Evolutionary conservation across 2,329 filamentous ascomycete genomes (phyloP).

Genomic region (Lecanoromycetidae sp.): DNA sequence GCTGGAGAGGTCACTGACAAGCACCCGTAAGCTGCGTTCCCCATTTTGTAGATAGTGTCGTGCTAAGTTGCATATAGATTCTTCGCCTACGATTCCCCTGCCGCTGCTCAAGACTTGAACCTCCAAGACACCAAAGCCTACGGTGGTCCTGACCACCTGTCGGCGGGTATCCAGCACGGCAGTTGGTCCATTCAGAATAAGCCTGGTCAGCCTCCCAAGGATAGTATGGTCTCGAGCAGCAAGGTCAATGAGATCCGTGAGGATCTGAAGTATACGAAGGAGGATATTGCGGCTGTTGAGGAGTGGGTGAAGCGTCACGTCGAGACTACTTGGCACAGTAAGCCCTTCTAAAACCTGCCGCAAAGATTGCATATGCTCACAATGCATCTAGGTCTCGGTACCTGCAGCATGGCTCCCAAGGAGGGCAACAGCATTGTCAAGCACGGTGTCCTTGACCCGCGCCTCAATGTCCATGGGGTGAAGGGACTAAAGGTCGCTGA

Average conservation of each 20-base stretch:
- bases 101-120: conserved; percentile 60
- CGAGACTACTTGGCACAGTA: conserved; percentile 63
- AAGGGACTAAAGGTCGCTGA: conserved; percentile 68
- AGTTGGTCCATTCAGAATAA: conserved; percentile 53
- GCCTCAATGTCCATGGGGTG: conserved; percentile 65
- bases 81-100: conserved; percentile 58
- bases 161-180: conserved; percentile 60
- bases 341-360: conserved; percentile 19
- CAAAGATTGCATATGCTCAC: neutral
- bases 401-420: conserved; percentile 64
- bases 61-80: conserved; percentile 2
- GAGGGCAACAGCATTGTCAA: conserved; percentile 71
- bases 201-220: conserved; percentile 39
- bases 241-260: conserved; percentile 44
- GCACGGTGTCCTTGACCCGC: conserved; percentile 65
- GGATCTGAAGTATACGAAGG: conserved; percentile 52
- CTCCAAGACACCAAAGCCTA: conserved; percentile 63
- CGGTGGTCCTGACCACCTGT: conserved; percentile 59
- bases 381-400: conserved; percentile 35
- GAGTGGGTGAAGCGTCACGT: conserved; percentile 61
- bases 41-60: neutral
- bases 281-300: conserved; percentile 47
- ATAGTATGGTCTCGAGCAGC: conserved; percentile 51
- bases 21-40: conserved; percentile 45
- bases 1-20: conserved; percentile 56